These are phyloP conservation scores for Brassica incana DNA, from an alignment of 345 rosid species.

Conservation along the genomic window DNA sequence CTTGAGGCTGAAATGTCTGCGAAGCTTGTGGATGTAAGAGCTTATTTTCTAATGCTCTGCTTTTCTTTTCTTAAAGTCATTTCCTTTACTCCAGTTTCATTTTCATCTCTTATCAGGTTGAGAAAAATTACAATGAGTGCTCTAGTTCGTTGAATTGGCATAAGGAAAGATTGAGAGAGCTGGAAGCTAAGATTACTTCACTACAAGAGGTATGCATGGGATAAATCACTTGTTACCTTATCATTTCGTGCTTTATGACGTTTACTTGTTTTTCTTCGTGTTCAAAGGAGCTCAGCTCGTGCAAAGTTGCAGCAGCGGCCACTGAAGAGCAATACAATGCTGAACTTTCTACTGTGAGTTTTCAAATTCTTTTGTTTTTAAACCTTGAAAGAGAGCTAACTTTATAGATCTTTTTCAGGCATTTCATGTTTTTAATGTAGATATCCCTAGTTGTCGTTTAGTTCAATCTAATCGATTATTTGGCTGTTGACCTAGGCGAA, in stretches of 20 bases:
- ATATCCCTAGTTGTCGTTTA: conserved; percentile 2
- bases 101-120: conserved; percentile 46
- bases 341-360: conserved; percentile 83
- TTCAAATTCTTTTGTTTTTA: not conserved
- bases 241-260: conserved; percentile 8
- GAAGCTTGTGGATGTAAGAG: conserved; percentile 71
- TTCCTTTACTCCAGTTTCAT: not conserved
- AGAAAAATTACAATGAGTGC: conserved; percentile 58
- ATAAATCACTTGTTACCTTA: not conserved
- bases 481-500: conserved; percentile 52
- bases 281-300: conserved; percentile 65
- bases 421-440: conserved; percentile 8
- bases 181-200: conserved; percentile 54
- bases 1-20: conserved; percentile 77
- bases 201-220: conserved; percentile 61
- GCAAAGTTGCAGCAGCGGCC: conserved; percentile 65
- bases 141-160: conserved; percentile 71
- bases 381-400: conserved; percentile 2
- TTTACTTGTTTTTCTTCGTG: conserved; percentile 32
- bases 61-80: not conserved
- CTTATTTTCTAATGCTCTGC: not conserved
- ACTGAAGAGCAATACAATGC: conserved; percentile 69
- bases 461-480: conserved; percentile 19
- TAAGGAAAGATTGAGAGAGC: conserved; percentile 74
- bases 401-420: not conserved